These are phyloP conservation scores for Botryosphaeria agaves DNA, from an alignment of 2,329 filamentous ascomycete genomes.

Conservation along the genomic window DNA sequence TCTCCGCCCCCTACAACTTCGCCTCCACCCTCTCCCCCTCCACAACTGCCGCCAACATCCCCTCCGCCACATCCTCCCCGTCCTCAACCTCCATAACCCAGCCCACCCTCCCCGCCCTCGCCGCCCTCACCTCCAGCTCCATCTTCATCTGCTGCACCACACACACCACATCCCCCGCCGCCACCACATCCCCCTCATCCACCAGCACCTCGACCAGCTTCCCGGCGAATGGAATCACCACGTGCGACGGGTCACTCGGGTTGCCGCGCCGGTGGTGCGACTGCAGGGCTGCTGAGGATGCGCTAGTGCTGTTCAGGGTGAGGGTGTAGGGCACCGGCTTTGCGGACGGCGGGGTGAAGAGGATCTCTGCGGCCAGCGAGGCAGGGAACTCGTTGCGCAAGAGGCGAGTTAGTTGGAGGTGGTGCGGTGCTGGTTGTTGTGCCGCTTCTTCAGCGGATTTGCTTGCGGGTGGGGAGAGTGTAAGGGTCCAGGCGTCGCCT, in stretches of 20 bases:
- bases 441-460: slow-evolving; percentile 6
- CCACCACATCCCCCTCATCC: slow-evolving; percentile 30
- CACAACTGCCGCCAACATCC: slow-evolving; percentile 33
- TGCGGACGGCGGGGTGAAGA: slow-evolving; percentile 23
- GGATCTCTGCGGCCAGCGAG: slow-evolving; percentile 34
- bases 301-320: slow-evolving; percentile 23
- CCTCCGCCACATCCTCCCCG: slow-evolving; percentile 38
- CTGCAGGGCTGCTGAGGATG: slow-evolving; percentile 20
- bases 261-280: slow-evolving; percentile 31
- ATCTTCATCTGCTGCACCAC: slow-evolving; percentile 54
- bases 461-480: slow-evolving; percentile 19
- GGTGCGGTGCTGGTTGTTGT: slow-evolving; percentile 20
- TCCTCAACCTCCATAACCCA: slow-evolving; percentile 38
- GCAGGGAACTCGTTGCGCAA: slow-evolving; percentile 43
- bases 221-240: slow-evolving; percentile 39
- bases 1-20: slow-evolving; percentile 10
- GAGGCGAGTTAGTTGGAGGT: slow-evolving; percentile 36
- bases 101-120: slow-evolving; percentile 26
- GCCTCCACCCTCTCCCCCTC: slow-evolving; percentile 18
- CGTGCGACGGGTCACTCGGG: slow-evolving; percentile 30
- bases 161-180: slow-evolving; percentile 34
- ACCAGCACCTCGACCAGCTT: slow-evolving; percentile 43
- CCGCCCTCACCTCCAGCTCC: slow-evolving; percentile 44
- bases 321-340: slow-evolving; percentile 21
- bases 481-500: slow-evolving; percentile 40